Percentiles rank a stretch among this genome's conserved stretches.
Evolutionary conservation across 2,329 filamentous ascomycete species (phyloP).

Genomic region (Stagonosporopsis rhizophila): DNA sequence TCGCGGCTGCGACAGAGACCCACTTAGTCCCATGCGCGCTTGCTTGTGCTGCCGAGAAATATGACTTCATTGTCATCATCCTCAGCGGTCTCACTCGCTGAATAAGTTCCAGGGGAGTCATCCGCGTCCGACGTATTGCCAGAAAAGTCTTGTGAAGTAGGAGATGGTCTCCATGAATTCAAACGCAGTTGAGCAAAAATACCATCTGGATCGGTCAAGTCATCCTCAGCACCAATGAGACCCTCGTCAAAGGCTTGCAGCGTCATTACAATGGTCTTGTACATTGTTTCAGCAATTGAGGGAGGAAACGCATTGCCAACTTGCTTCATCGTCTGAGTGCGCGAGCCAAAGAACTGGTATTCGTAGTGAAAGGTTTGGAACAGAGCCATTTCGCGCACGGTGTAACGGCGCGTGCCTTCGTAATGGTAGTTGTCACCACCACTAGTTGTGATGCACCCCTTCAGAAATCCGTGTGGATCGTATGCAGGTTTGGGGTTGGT

Average conservation of each 20-base stretch:
- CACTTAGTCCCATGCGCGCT: background rate
- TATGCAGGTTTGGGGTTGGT: background rate
- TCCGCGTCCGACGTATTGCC: background rate
- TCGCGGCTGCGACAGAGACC: no score
- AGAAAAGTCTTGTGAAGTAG: background rate
- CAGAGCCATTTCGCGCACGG: constrained; percentile 19
- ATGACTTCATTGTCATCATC: background rate
- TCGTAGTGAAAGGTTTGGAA: constrained; percentile 27
- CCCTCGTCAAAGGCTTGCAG: constrained; percentile 38
- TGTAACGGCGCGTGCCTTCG: background rate
- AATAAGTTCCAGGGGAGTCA: background rate
- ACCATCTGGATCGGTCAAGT: constrained; percentile 26
- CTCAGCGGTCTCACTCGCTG: background rate
- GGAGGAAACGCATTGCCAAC: constrained; percentile 26
- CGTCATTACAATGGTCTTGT: constrained; percentile 6
- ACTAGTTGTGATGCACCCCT: background rate
- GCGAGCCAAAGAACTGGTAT: constrained; percentile 21
- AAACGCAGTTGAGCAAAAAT: background rate
- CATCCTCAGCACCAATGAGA: constrained; percentile 33
- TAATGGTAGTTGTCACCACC: background rate
- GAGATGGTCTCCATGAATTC: background rate
- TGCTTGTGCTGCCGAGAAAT: background rate
- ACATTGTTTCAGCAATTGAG: constrained; percentile 3
- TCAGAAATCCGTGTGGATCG: background rate
- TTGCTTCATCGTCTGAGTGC: constrained; percentile 22